Conservation (phyloP, 1,284 basidiomycete genomes). For the Trametes versicolor region DNA sequence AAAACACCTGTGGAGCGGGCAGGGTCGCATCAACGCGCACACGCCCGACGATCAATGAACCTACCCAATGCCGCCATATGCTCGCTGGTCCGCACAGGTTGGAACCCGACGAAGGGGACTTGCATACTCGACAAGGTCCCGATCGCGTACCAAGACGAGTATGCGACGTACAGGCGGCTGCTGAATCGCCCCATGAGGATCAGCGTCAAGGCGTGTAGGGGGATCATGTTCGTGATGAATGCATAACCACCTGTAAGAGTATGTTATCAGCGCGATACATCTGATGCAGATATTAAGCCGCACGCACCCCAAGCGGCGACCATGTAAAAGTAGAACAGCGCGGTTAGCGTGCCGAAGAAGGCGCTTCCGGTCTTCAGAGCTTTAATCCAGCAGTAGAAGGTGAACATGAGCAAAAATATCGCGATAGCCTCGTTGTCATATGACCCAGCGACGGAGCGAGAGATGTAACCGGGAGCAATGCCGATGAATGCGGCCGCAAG, state of each 20-base stretch:
- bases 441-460: conserved; percentile 97
- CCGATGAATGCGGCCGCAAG: conserved; percentile 99
- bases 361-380: conserved; percentile 95
- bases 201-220: conserved; percentile 92
- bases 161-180: conserved; percentile 92
- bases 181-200: conserved; percentile 98
- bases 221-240: conserved; percentile 99
- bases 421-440: conserved; percentile 99
- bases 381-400: conserved; percentile 98
- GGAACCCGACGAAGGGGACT: conserved; percentile 99
- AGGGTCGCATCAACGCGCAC: conserved; percentile 15
- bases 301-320: conserved; percentile 96
- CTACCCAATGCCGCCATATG: conserved; percentile 97
- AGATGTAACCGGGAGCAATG: conserved; percentile 98
- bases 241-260: conserved; percentile 85
- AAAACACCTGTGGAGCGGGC: conserved; percentile 76
- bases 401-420: conserved; percentile 99
- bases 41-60: conserved; percentile 31
- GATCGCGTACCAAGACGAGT: conserved; percentile 98
- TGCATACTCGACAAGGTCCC: conserved; percentile 99
- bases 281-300: not conserved
- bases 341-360: conserved; percentile 89
- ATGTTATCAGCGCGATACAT: conserved; percentile 1
- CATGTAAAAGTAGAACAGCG: conserved; percentile 99
- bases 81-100: conserved; percentile 97